Evolutionary conservation across 2,329 filamentous ascomycete genomes (phyloP).

Genomic region (Ophiocordyceps camponoti-floridani): DNA sequence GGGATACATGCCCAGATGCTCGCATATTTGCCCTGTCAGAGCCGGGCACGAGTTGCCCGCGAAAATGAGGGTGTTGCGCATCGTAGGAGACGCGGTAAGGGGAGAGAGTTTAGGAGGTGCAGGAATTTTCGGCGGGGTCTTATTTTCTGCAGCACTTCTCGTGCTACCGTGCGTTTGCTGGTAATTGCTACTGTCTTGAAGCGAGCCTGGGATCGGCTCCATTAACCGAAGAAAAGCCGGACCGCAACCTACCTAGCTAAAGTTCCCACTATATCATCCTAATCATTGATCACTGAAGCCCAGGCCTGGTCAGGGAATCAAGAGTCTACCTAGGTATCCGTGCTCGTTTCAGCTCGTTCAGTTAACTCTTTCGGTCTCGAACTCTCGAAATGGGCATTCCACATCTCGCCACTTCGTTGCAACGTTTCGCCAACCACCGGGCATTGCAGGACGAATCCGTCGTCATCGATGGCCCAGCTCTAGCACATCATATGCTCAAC

Average conservation of each 20-base stretch:
- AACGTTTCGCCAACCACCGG: conserved; percentile 27
- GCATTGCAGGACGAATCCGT: conserved; percentile 22
- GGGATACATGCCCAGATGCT: conserved; percentile 47
- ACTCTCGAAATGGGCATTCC: conserved; percentile 38
- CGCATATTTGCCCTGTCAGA: conserved; percentile 48
- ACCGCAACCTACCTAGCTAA: too few relatives aligned
- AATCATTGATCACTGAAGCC: too few relatives aligned
- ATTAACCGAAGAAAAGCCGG: too few relatives aligned
- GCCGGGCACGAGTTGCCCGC: conserved; percentile 48
- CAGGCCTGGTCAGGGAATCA: too few relatives aligned
- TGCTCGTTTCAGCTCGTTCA: too few relatives aligned
- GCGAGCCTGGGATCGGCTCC: too few relatives aligned
- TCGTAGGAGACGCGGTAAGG: conserved; percentile 14
- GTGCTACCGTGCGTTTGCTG: neutral
- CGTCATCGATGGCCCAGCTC: conserved; percentile 59
- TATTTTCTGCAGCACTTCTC: neutral
- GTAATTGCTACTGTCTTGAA: too few relatives aligned
- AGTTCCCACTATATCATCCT: too few relatives aligned
- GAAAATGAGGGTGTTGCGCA: conserved; percentile 52
- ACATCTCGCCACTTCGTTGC: conserved; percentile 32
- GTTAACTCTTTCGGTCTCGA: neutral
- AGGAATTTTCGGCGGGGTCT: neutral
- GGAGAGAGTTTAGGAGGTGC: conserved; percentile 2
- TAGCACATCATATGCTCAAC: conserved; percentile 57
- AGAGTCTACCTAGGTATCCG: too few relatives aligned